Evolutionary conservation across 768 basidiomycete species (phyloP).

Genomic region (Gymnopilus junonius): DNA sequence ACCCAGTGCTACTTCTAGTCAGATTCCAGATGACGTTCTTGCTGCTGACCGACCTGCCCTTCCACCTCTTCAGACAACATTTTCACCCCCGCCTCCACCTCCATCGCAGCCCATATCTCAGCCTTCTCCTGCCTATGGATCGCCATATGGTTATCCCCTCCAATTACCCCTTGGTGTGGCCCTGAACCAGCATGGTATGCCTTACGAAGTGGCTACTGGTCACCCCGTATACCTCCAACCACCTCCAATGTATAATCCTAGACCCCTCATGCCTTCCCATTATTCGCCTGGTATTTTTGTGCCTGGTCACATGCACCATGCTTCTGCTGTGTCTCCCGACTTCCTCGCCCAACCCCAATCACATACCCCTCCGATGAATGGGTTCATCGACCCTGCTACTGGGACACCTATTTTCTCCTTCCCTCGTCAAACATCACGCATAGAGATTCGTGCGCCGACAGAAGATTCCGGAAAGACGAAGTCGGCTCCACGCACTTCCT

Average conservation of each 20-base stretch:
- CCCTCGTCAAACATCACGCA: constrained; percentile 70
- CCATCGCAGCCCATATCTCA: constrained; percentile 34
- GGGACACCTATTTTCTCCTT: constrained; percentile 76
- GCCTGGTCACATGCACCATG: constrained; percentile 66
- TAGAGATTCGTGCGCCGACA: constrained; percentile 75
- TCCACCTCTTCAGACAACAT: constrained; percentile 45
- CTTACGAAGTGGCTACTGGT: constrained; percentile 84
- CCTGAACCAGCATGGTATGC: constrained; percentile 73
- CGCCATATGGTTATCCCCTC: constrained; percentile 65
- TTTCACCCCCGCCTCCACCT: constrained; percentile 38
- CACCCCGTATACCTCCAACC: constrained; percentile 75
- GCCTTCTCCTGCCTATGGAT: constrained; percentile 64
- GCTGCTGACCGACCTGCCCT: constrained; percentile 37
- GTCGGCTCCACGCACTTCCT: constrained; percentile 36
- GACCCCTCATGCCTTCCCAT: constrained; percentile 64
- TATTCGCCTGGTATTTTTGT: constrained; percentile 53
- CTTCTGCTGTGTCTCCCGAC: constrained; percentile 64
- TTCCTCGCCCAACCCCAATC: constrained; percentile 57
- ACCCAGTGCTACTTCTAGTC: constrained; percentile 24
- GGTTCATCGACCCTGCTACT: constrained; percentile 67
- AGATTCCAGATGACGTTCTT: constrained; percentile 23
- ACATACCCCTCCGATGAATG: constrained; percentile 63
- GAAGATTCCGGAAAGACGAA: constrained; percentile 34
- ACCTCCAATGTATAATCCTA: constrained; percentile 68
- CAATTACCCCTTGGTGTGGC: constrained; percentile 77